These are phyloP conservation scores for Leptosphaerulina australis DNA, from an alignment of 2,329 filamentous ascomycete species.

Conservation along the genomic window DNA sequence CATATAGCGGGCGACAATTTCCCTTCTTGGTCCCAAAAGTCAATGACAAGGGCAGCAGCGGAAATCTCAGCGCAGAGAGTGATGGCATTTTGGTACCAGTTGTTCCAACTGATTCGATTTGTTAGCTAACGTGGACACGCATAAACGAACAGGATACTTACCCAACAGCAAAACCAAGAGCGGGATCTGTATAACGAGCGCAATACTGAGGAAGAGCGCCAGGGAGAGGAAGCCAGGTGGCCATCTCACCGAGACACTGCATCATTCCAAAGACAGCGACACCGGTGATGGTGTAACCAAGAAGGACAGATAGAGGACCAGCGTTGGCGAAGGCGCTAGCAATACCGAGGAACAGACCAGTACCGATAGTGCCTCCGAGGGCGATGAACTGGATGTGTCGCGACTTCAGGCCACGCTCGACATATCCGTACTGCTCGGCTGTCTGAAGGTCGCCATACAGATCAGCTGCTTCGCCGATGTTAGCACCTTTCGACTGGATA, in stretches of 20 bases:
- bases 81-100: conserved; percentile 44
- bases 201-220: conserved; percentile 47
- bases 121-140: neutral
- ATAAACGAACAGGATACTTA: neutral
- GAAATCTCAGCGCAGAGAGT: conserved; percentile 47
- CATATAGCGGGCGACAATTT: conserved; percentile 42
- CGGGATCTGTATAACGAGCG: conserved; percentile 55
- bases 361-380: conserved; percentile 61
- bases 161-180: conserved; percentile 35
- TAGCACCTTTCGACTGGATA: conserved; percentile 30
- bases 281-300: conserved; percentile 46
- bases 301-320: conserved; percentile 45
- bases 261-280: conserved; percentile 49
- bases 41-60: conserved; percentile 42
- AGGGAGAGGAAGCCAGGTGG: conserved; percentile 50
- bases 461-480: conserved; percentile 56
- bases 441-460: conserved; percentile 59
- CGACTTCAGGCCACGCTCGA: conserved; percentile 58
- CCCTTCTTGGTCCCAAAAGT: conserved; percentile 42
- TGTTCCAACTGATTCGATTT: conserved; percentile 21
- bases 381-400: conserved; percentile 66
- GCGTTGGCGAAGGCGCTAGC: conserved; percentile 41
- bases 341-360: conserved; percentile 46
- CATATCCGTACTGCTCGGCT: conserved; percentile 60
- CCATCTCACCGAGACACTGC: conserved; percentile 52